Percentiles rank a stretch among this genome's conserved stretches.
phyloP scores from a whole-genome alignment of 768 basidiomycete genomes.

The Termitomyces sp. region DNA sequence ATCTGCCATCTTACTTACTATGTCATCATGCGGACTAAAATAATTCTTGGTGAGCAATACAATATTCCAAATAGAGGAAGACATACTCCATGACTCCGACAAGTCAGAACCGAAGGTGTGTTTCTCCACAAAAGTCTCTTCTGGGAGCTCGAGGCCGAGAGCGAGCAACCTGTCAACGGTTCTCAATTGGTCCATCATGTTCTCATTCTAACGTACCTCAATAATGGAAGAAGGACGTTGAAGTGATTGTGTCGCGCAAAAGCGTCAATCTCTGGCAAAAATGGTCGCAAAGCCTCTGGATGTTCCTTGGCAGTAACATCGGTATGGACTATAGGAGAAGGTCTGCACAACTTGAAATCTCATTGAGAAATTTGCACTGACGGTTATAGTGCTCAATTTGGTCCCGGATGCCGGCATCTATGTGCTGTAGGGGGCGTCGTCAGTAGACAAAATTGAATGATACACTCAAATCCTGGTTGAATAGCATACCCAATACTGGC shows the following conservation, averaged over 20 bases:
- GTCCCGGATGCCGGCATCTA: constrained; percentile 61
- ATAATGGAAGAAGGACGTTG: constrained; percentile 33
- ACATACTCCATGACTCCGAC: constrained; percentile 35
- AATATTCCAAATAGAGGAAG: not conserved
- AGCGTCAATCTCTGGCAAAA: constrained; percentile 33
- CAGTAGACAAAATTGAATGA: not conserved
- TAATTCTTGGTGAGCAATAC: not conserved
- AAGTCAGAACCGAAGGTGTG: constrained; percentile 35
- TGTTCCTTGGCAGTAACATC: constrained; percentile 32
- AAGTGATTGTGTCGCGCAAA: constrained; percentile 37
- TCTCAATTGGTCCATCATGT: not conserved
- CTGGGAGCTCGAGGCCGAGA: constrained; percentile 43
- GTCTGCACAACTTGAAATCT: too few species aligned
- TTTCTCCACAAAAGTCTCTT: constrained; percentile 39
- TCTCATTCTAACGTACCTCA: constrained; percentile 25
- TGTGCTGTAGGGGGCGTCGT: constrained; percentile 39
- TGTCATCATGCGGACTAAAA: constrained; percentile 45
- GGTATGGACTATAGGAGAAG: constrained; percentile 27
- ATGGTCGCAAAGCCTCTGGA: constrained; percentile 35
- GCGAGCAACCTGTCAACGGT: constrained; percentile 30
- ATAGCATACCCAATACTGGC: constrained; percentile 16
- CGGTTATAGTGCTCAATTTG: constrained; percentile 66
- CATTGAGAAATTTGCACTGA: constrained; percentile 26
- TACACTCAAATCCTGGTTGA: not conserved
- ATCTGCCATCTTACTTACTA: constrained; percentile 33